Percentiles rank a stretch among this genome's conserved stretches.
Conservation (phyloP, 1,284 basidiomycete species). For the Puccinia novopanici region DNA sequence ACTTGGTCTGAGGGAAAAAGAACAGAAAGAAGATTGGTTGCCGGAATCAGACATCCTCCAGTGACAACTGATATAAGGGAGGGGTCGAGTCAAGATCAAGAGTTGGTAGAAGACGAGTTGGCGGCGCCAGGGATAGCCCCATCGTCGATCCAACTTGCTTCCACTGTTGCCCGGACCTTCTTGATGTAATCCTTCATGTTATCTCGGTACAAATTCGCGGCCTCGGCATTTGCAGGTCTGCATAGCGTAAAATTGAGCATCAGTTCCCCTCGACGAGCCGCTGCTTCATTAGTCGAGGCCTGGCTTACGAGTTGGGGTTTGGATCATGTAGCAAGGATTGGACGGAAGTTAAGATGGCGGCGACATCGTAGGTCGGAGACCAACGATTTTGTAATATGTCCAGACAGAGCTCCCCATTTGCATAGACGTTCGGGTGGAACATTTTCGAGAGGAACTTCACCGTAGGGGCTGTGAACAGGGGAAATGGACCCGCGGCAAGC, state of each 20-base stretch:
- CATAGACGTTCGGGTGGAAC: conserved; percentile 99
- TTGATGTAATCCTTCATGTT: conserved; percentile 98
- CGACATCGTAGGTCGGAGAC: conserved; percentile 97
- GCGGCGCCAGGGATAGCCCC: conserved; percentile 39
- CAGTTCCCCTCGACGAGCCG: background rate
- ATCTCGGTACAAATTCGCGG: conserved; percentile 90
- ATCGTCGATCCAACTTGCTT: conserved; percentile 59
- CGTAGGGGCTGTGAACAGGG: conserved; percentile 66
- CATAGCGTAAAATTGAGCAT: background rate
- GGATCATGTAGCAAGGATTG: conserved; percentile 95
- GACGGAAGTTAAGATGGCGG: conserved; percentile 92
- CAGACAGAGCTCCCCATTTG: conserved; percentile 94
- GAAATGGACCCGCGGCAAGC: background rate
- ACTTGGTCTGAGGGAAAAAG: no score
- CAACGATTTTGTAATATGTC: conserved; percentile 98
- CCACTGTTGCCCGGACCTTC: conserved; percentile 71
- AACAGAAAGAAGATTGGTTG: no score
- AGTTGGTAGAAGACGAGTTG: conserved; percentile 25
- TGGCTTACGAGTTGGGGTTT: conserved; percentile 75
- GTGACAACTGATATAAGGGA: no score
- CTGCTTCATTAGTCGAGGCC: background rate
- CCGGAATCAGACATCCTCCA: no score
- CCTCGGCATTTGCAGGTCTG: conserved; percentile 96
- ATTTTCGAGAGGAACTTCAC: conserved; percentile 96
- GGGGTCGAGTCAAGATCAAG: background rate